phyloP scores from a whole-genome alignment of 2,329 filamentous ascomycete species.

The Aaosphaeria pasadenensis region DNA sequence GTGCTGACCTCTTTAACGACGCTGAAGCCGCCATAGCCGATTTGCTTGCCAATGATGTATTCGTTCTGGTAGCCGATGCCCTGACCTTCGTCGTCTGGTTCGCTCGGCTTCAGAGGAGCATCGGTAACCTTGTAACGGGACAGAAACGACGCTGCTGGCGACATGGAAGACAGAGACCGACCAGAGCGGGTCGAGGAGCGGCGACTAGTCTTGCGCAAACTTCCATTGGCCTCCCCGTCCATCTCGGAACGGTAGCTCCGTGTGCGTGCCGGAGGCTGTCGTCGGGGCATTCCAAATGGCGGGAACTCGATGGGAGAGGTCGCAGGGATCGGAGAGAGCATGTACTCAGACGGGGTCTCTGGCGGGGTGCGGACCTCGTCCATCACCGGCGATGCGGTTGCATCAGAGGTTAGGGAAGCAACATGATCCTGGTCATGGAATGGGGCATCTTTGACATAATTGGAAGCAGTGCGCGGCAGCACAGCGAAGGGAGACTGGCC shows the following conservation, averaged over 20 bases:
- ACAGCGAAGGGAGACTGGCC: conserved; percentile 32
- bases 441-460: conserved; percentile 22
- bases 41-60: conserved; percentile 65
- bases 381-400: conserved; percentile 37
- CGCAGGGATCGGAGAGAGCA: conserved; percentile 30
- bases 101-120: conserved; percentile 38
- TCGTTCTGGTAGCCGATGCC: conserved; percentile 59
- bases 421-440: conserved; percentile 29
- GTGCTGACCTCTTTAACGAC: conserved; percentile 66
- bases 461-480: conserved; percentile 22
- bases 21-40: conserved; percentile 65
- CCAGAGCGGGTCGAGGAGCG: conserved; percentile 48
- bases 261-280: conserved; percentile 24
- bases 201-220: conserved; percentile 34
- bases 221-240: conserved; percentile 23
- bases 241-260: conserved; percentile 32
- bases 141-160: conserved; percentile 57
- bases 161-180: conserved; percentile 49
- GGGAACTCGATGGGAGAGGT: conserved; percentile 37
- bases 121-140: conserved; percentile 48
- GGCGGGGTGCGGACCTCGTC: conserved; percentile 39
- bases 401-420: conserved; percentile 42
- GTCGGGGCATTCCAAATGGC: conserved; percentile 18
- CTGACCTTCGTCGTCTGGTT: conserved; percentile 66
- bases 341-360: conserved; percentile 30